These are phyloP conservation scores for Bruguiera sexangula DNA, from an alignment of 345 rosid genomes.

Conservation along the genomic window DNA sequence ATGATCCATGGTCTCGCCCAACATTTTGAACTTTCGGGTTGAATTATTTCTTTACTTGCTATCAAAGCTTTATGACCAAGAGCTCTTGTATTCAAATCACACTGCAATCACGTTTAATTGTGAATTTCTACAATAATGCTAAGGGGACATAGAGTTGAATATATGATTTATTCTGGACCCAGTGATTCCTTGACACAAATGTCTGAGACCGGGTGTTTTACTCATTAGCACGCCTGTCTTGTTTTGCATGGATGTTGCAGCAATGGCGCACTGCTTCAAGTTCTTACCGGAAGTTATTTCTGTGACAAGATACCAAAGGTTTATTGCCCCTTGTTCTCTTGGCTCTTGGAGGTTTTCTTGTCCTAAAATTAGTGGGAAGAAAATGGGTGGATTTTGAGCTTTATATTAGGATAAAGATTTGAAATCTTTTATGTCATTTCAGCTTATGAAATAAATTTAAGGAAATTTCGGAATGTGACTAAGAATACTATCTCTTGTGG, in stretches of 20 bases:
- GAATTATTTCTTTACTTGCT: no score
- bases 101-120: no score
- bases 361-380: background rate
- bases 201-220: background rate
- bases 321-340: conserved; percentile 15
- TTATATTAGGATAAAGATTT: conserved; percentile 19
- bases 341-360: background rate
- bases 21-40: no score
- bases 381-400: conserved; percentile 2
- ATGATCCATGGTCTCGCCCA: no score
- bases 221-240: background rate
- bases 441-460: conserved; percentile 20
- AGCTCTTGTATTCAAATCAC: no score
- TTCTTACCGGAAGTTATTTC: conserved; percentile 81
- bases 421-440: conserved; percentile 14
- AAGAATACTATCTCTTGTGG: conserved; percentile 46
- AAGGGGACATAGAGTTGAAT: no score
- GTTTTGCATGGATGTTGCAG: conserved; percentile 38
- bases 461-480: conserved; percentile 41
- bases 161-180: no score
- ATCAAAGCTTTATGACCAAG: no score
- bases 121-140: no score
- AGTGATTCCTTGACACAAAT: background rate
- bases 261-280: conserved; percentile 94
- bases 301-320: conserved; percentile 89